phyloP scores from a whole-genome alignment of 345 rosid genomes.

The Hibiscus tridactylites region DNA sequence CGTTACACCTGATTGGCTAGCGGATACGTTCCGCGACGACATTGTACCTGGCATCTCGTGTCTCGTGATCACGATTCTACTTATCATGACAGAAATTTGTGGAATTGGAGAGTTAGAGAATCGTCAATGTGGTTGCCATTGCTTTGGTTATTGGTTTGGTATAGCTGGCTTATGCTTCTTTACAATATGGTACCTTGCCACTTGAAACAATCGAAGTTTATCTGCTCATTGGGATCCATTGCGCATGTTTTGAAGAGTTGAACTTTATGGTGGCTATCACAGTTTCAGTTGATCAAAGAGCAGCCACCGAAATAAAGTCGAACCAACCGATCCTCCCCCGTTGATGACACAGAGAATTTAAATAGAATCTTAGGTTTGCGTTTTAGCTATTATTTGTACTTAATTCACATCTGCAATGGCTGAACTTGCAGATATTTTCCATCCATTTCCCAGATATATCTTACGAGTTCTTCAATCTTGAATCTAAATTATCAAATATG shows the following conservation, averaged over 20 bases:
- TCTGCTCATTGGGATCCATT: background rate
- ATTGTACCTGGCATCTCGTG: constrained; percentile 32
- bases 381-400: no score
- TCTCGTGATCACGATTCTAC: constrained; percentile 24
- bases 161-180: constrained; percentile 27
- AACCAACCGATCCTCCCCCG: background rate
- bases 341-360: no score
- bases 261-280: background rate
- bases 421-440: background rate
- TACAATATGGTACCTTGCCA: constrained; percentile 18
- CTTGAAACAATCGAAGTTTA: background rate
- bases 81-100: constrained; percentile 22
- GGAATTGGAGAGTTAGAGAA: constrained; percentile 18
- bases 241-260: background rate
- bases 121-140: constrained; percentile 14
- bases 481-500: background rate
- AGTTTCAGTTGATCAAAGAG: background rate
- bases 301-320: background rate
- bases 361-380: no score
- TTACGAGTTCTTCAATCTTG: background rate
- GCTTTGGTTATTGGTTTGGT: constrained; percentile 27
- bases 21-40: constrained; percentile 30
- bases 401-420: background rate
- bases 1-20: constrained; percentile 29
- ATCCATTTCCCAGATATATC: background rate